phyloP scores from a whole-genome alignment of 177 flowering plant genomes.

The Vitis hybrid region DNA sequence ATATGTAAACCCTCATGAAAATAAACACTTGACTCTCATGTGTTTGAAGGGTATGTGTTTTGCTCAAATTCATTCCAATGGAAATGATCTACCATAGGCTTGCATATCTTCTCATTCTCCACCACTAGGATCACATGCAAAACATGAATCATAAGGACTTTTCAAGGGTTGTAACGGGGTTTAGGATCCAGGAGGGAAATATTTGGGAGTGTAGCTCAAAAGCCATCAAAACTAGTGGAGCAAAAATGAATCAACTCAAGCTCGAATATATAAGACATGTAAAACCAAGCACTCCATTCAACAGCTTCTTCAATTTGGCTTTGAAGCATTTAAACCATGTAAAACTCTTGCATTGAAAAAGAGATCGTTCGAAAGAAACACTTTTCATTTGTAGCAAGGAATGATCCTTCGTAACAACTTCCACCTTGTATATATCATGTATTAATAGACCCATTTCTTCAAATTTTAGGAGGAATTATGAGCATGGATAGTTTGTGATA shows the following conservation, averaged over 20 bases:
- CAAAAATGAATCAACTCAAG: conserved; percentile 11
- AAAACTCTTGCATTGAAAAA: conserved; percentile 4
- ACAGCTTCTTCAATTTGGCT: conserved; percentile 7
- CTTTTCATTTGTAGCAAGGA: not conserved
- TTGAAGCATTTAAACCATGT: conserved; percentile 6
- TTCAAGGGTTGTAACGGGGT: conserved; percentile 12
- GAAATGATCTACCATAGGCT: conserved; percentile 4
- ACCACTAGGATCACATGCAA: conserved; percentile 11
- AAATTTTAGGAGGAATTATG: conserved; percentile 9
- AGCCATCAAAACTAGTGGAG: conserved; percentile 9
- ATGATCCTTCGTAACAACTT: not conserved
- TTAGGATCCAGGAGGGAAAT: conserved; percentile 11
- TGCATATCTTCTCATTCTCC: conserved; percentile 6
- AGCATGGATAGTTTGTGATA: conserved; percentile 5
- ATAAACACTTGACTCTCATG: conserved; percentile 10
- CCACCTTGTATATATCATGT: conserved; percentile 4
- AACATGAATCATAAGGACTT: conserved; percentile 8
- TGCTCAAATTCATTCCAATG: conserved; percentile 3
- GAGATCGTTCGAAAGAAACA: conserved; percentile 5
- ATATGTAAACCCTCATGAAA: conserved; percentile 7
- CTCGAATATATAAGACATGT: conserved; percentile 7
- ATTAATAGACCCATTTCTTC: conserved; percentile 4
- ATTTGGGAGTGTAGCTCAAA: conserved; percentile 11
- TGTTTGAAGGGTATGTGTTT: conserved; percentile 1
- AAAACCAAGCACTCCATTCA: conserved; percentile 3